Evolutionary conservation across 352 stramenopile genomes (phyloP), one percentile per base, ranked within the genome.

Genomic region (Phytophthora litchii): DNA sequence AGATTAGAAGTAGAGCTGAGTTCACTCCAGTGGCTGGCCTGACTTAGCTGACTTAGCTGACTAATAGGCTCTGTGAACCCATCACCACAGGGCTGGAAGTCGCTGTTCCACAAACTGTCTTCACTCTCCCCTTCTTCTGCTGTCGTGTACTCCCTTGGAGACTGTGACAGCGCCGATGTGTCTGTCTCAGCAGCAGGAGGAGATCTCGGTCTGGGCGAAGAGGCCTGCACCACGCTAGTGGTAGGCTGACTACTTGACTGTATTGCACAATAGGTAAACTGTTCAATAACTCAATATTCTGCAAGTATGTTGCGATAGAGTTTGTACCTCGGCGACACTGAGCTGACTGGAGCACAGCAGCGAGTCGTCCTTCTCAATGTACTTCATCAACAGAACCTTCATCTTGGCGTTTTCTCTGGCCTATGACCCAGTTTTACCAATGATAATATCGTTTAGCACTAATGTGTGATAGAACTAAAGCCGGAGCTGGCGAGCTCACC

Each of bases 321-420:
- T 17, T 21, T 47, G 36, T 40, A 70, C 71, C 69, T 76, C 76
- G 27, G 35, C 54, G 44, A 79, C 70, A 51, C 79, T 92, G 49
- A 94, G 55, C 63, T 94, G 86, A 37, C 83, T 92, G 45, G 80
- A 81, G 58, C 78, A 83, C 44, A 92, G 48, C 23, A 95, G 64
- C 53, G 83, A 90, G 52, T 93, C 79, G 57, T 93, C 86, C 48
- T 88, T 89, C 17, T 95, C 80, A 41, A 95, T 91, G 71, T 95
- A 93, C 45, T 88, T 90, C 79, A 91, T 85, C 20, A 95, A 69
- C 50, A 93, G 42, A 54, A 93, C 84, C 55, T 90, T 91, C 77
- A 93, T 92, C 67, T 92, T 91, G 48, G 86, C 86, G 55, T 93
- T 93, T 56, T 95, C 86, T 17, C 83, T 71, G 16, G 85, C 85